Conservation (phyloP, 768 basidiomycete genomes). For the Suillus luteus region DNA sequence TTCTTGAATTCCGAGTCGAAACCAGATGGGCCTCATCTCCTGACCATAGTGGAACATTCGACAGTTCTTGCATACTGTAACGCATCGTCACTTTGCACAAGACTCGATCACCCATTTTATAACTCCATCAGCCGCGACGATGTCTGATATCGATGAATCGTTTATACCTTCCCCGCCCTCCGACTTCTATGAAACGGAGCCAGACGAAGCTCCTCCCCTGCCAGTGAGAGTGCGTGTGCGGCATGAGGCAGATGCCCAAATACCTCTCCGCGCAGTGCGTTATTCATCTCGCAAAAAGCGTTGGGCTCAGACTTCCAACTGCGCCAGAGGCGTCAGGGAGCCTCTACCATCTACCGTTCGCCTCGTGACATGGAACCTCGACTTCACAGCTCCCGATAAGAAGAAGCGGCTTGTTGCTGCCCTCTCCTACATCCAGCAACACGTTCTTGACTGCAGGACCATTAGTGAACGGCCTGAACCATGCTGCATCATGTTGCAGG, state of each 20-base stretch:
- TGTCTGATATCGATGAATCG: conserved; percentile 34
- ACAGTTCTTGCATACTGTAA: neutral
- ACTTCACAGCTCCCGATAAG: conserved; percentile 42
- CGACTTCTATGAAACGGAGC: conserved; percentile 27
- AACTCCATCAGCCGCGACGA: conserved; percentile 24
- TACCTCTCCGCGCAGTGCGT: conserved; percentile 34
- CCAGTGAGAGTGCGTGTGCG: conserved; percentile 10
- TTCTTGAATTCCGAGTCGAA: conserved; percentile 4
- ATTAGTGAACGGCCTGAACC: conserved; percentile 50
- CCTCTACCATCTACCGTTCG: conserved; percentile 47
- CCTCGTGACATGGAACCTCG: conserved; percentile 75
- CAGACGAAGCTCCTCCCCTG: conserved; percentile 23
- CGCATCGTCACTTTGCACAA: neutral
- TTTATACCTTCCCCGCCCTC: conserved; percentile 32
- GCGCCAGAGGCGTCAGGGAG: conserved; percentile 36
- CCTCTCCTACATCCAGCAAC: conserved; percentile 55
- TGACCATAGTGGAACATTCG: neutral
- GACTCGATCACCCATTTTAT: conserved; percentile 4
- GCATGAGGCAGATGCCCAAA: conserved; percentile 25
- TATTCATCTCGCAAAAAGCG: conserved; percentile 34
- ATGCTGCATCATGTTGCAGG: conserved; percentile 70
- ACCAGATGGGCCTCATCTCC: neutral
- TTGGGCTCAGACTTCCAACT: conserved; percentile 37
- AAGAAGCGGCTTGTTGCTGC: conserved; percentile 48
- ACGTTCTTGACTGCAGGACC: conserved; percentile 49